A percentile compares a stretch with the other conserved stretches of the same genome.
These are phyloP conservation scores for Cenchrus fungigraminus DNA, from an alignment of 176 grass and related monocot genomes.

Conservation along the genomic window DNA sequence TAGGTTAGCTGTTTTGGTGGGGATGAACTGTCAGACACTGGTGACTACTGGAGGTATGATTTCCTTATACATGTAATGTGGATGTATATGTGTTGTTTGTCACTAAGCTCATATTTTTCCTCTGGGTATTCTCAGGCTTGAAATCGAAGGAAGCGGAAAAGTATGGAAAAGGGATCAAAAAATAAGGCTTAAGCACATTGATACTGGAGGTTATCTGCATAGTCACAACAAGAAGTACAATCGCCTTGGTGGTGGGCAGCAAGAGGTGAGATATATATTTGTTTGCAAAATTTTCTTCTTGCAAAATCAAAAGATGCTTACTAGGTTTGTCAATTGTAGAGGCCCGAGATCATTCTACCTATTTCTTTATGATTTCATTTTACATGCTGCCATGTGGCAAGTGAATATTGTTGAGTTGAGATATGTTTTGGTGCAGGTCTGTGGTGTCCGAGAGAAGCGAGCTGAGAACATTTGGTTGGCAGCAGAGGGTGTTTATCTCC, in stretches of 20 bases:
- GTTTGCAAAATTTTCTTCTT: conserved; percentile 17
- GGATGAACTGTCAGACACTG: conserved; percentile 63
- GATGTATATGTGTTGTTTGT: neutral
- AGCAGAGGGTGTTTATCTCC: conserved; percentile 72
- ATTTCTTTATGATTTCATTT: neutral
- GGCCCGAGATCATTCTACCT: neutral
- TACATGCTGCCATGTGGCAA: neutral
- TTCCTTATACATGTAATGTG: conserved; percentile 4
- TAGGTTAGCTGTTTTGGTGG: conserved; percentile 85
- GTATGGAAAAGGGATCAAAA: conserved; percentile 71
- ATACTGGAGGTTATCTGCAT: conserved; percentile 75
- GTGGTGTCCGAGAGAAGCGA: conserved; percentile 64
- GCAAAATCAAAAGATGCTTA: neutral
- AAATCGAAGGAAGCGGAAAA: conserved; percentile 73
- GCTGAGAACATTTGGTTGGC: conserved; percentile 73
- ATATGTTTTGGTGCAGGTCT: conserved; percentile 55
- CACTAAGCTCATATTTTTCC: conserved; percentile 5
- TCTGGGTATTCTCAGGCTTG: conserved; percentile 53
- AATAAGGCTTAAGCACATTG: conserved; percentile 69
- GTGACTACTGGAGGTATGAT: conserved; percentile 76
- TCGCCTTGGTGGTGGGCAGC: conserved; percentile 78
- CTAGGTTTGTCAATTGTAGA: neutral
- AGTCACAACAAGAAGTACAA: conserved; percentile 87
- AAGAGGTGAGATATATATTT: conserved; percentile 61
- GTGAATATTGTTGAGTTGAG: neutral